Base-by-base conservation (phyloP, 2,329 filamentous ascomycete species). In the Fulvia fulva region DNA sequence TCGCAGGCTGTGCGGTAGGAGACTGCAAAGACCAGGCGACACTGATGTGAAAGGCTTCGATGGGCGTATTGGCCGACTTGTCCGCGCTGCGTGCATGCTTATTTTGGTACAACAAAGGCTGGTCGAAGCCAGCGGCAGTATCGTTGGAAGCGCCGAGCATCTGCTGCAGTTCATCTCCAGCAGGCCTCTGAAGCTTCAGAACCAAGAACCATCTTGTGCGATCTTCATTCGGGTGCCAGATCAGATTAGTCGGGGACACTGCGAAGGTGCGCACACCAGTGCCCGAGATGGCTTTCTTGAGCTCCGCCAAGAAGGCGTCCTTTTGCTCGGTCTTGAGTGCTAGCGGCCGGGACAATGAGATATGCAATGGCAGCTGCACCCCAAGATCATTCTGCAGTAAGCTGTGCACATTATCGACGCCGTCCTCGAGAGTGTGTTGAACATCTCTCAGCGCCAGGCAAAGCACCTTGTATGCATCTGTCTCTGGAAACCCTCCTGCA, bases 301-400 rank as follows among this genome's bases (percentile, higher is more conserved):
- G 71, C 0, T 74, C 73, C 4, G 81, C 74, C 5, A 88, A 76
- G 69, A 96, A 97, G 0, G 63, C 66, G 26, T 87, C 84, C 65
- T 90, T 90, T 63, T 87, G 81, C n/a, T 86, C 80, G 0, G 89
- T 91, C 50, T 79, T 78, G 30, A 99, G 83, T 12, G 86, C 82
- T 52, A 97, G 77, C 0, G 94, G 88, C 5, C 90, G 83, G 7
- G 94, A 97, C 6, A 99, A 81, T 65, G 91, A 96, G 68, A 99
- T 86, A 74, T 99, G 94, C 49, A 99, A 80, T 2, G 93, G 93
- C 51, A 90, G 78, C 5, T 88, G 86, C 5, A 86, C 85, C 58
- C 86, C 89, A 0, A 97, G 82, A 58, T 94, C 89, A 62, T 87
- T 95, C 44, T 82, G 83, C 5, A 97, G 77, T 59, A 94, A 85